Evolutionary conservation across 2,329 filamentous ascomycete species (phyloP).

Genomic region (Fusarium nisikadoi): DNA sequence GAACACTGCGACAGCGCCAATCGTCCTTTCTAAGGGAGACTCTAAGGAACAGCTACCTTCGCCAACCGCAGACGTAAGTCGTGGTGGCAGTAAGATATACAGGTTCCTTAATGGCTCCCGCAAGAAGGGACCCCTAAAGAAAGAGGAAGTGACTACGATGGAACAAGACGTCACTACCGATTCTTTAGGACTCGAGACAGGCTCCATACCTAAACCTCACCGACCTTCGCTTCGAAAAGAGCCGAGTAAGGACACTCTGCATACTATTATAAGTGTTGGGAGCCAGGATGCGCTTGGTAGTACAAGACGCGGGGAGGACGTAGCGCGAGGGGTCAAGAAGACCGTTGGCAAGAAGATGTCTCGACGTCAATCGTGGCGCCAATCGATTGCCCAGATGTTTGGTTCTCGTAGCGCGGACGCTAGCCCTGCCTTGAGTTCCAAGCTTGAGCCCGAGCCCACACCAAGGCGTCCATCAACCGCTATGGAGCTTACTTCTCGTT

Average conservation of each 20-base stretch:
- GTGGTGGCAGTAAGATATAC: slow-evolving; percentile 26
- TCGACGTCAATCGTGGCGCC: slow-evolving; percentile 33
- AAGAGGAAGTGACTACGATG: slow-evolving; percentile 7
- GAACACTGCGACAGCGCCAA: slow-evolving; percentile 13
- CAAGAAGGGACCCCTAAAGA: slow-evolving; percentile 36
- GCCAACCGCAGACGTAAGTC: neutral
- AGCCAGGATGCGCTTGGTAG: slow-evolving; percentile 51
- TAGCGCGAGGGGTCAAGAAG: neutral
- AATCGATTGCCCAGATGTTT: slow-evolving; percentile 31
- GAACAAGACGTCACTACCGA: slow-evolving; percentile 46
- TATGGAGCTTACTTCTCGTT: slow-evolving; percentile 1
- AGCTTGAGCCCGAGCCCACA: neutral
- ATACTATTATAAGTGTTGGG: slow-evolving; percentile 62
- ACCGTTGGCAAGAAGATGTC: slow-evolving; percentile 16
- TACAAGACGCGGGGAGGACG: slow-evolving; percentile 12
- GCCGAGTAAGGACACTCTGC: slow-evolving; percentile 59
- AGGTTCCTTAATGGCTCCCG: slow-evolving; percentile 33
- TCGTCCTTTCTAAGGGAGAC: slow-evolving; percentile 8
- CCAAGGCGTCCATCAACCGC: slow-evolving; percentile 22
- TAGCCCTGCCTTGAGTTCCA: slow-evolving; percentile 7
- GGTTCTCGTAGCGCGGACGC: slow-evolving; percentile 24
- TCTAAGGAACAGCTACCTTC: neutral
- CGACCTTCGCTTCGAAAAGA: slow-evolving; percentile 52
- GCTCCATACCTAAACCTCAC: slow-evolving; percentile 49
- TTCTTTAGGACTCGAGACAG: slow-evolving; percentile 25